These are phyloP conservation scores for Kondoa malvinella DNA, from an alignment of 768 basidiomycete species.

Conservation along the genomic window DNA sequence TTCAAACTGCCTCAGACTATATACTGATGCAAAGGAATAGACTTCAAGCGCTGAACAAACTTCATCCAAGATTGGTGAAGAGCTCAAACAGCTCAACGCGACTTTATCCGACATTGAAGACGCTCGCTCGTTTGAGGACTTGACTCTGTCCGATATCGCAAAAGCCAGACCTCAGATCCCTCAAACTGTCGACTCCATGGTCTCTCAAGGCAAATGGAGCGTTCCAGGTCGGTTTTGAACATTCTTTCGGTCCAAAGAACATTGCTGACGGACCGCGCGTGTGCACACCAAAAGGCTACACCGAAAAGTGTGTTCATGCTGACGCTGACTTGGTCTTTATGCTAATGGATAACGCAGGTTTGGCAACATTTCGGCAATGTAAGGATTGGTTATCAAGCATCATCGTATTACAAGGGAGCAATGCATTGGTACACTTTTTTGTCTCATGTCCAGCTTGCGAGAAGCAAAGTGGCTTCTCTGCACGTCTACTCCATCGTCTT, in stretches of 20 bases:
- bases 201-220: conserved; percentile 95
- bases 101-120: conserved; percentile 95
- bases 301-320: not conserved
- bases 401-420: not conserved
- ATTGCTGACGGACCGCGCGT: not conserved
- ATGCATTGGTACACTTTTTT: not conserved
- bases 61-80: conserved; percentile 69
- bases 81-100: conserved; percentile 74
- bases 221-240: conserved; percentile 69
- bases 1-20: conserved; percentile 7
- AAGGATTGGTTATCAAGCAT: not conserved
- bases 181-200: conserved; percentile 81
- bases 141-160: conserved; percentile 77
- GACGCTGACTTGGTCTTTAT: not conserved
- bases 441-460: too few relatives aligned
- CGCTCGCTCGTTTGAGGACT: conserved; percentile 89
- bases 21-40: conserved; percentile 33
- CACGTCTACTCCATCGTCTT: not conserved
- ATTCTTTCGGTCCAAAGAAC: not conserved
- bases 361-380: not conserved
- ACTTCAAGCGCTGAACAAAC: conserved; percentile 79
- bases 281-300: not conserved
- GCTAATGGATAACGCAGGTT: not conserved
- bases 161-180: conserved; percentile 80
- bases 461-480: too few relatives aligned